Percentiles rank a stretch among this genome's conserved stretches.
Evolutionary conservation across 371 early-diverging fungal species (phyloP).

Genomic region (Quaeritorhiza haematococci): DNA sequence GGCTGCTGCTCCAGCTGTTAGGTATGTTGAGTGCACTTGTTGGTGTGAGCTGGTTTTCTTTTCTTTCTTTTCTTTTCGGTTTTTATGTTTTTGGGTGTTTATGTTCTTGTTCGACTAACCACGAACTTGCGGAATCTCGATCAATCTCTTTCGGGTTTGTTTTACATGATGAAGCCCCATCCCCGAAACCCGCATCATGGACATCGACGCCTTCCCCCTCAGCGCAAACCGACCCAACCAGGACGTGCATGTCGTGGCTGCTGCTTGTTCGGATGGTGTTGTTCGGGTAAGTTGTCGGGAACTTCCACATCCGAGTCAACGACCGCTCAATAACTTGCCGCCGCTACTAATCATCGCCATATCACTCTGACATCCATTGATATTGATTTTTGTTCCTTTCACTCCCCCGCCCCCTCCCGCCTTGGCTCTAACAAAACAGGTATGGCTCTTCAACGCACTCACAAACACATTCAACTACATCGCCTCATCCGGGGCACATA

Average conservation of each 20-base stretch:
- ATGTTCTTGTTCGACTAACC: no score
- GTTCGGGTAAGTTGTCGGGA: slow-evolving; percentile 18
- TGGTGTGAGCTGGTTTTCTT: no score
- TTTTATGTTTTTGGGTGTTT: no score
- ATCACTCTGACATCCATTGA: not conserved
- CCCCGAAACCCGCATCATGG: slow-evolving; percentile 36
- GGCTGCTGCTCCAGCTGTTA: slow-evolving; percentile 13
- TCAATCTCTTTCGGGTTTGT: no score
- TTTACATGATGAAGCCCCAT: no score
- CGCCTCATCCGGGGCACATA: slow-evolving; percentile 3
- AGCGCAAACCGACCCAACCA: not conserved
- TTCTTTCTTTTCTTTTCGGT: no score
- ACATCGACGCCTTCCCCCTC: slow-evolving; percentile 10
- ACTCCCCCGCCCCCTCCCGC: no score
- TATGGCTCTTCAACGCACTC: slow-evolving; percentile 13
- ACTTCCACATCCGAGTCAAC: no score
- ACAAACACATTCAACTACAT: not conserved
- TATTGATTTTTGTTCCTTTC: not conserved
- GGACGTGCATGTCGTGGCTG: slow-evolving; percentile 11
- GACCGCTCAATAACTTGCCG: no score
- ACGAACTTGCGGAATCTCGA: no score
- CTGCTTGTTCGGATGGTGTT: slow-evolving; percentile 30
- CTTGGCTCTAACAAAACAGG: no score
- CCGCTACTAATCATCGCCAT: not conserved
- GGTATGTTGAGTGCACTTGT: no score